Evolutionary conservation across 208 protist genomes (phyloP).

Genomic region (Polymyxa betae): DNA sequence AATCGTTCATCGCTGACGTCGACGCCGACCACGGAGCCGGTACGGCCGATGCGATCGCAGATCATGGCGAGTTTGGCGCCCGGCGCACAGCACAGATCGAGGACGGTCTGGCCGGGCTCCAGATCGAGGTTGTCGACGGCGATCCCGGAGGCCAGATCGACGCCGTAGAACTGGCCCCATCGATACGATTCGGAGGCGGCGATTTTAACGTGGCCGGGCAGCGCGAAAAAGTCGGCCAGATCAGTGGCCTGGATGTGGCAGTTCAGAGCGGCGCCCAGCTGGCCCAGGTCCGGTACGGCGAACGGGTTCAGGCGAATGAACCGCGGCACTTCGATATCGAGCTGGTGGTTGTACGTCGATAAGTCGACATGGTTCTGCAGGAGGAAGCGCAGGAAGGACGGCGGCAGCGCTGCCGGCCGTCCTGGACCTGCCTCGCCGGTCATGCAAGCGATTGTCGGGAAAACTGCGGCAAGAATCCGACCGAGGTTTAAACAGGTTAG

Average conservation of each 20-base stretch:
- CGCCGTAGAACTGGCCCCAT: neutral
- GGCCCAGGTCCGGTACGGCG: neutral
- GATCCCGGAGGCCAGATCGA: conserved; percentile 19
- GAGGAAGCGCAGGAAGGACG: neutral
- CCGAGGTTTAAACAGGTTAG: too few species aligned
- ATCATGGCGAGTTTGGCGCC: conserved; percentile 67
- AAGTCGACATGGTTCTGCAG: neutral
- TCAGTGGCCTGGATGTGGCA: neutral
- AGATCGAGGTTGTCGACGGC: conserved; percentile 45
- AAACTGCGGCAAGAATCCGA: too few species aligned
- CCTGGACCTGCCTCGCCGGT: too few species aligned
- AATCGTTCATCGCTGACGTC: neutral
- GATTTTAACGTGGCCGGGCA: conserved; percentile 31
- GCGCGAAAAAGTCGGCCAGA: conserved; percentile 29
- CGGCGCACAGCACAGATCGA: conserved; percentile 69
- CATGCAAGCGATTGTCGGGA: too few species aligned
- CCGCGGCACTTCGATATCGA: neutral
- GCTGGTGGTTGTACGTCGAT: neutral
- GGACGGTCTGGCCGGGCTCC: neutral
- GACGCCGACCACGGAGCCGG: conserved; percentile 38
- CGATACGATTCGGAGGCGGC: neutral
- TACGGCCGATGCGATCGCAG: conserved; percentile 48
- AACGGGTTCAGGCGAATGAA: conserved; percentile 24
- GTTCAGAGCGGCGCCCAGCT: neutral
- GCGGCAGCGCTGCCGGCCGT: neutral